phyloP scores from a whole-genome alignment of 2,329 filamentous ascomycete genomes.

The Botryosphaeria dothidea region DNA sequence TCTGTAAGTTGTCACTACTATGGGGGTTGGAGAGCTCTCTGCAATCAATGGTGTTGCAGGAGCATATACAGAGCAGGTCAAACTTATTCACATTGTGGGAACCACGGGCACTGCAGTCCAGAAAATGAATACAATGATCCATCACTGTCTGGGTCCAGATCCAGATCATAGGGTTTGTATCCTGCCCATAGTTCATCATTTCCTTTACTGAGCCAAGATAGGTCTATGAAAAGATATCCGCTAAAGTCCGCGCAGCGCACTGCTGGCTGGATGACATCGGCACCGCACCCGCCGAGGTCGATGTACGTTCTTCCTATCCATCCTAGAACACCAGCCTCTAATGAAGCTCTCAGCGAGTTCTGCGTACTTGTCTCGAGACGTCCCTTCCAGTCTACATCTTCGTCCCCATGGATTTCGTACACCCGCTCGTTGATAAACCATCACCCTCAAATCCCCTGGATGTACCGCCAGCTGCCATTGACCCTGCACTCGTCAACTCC shows the following conservation, averaged over 20 bases:
- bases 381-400: background rate
- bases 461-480: background rate
- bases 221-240: background rate
- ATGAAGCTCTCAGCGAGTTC: background rate
- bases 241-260: background rate
- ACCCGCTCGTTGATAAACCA: background rate
- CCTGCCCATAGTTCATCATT: background rate
- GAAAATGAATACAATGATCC: conserved; percentile 48
- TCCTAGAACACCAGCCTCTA: background rate
- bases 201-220: background rate
- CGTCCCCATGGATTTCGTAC: background rate
- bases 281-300: background rate
- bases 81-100: conserved; percentile 65
- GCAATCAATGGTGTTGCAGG: conserved; percentile 74
- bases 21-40: conserved; percentile 69
- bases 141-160: conserved; percentile 53
- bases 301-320: background rate
- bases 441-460: background rate
- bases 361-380: background rate
- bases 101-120: conserved; percentile 49
- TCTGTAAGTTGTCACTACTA: conserved; percentile 66
- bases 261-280: background rate
- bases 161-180: background rate
- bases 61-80: conserved; percentile 72
- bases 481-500: background rate